phyloP scores from a whole-genome alignment of 345 rosid species.

The Acer saccharum region DNA sequence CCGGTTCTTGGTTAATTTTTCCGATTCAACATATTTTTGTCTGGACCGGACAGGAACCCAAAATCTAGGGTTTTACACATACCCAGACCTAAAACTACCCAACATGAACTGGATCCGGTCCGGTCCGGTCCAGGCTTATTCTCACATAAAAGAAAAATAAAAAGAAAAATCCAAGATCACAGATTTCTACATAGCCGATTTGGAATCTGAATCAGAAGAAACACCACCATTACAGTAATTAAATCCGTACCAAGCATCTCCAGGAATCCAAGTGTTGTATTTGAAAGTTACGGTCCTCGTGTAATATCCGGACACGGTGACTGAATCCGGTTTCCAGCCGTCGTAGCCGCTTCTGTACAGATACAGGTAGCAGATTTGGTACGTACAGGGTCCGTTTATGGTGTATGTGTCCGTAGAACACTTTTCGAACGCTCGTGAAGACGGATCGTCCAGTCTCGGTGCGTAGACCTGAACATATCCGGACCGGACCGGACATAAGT shows the following conservation, averaged over 20 bases:
- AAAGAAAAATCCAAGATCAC: not conserved
- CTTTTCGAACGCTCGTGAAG: conserved; percentile 52
- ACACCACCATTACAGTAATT: conserved; percentile 35
- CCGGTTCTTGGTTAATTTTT: not conserved
- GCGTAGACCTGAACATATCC: conserved; percentile 55
- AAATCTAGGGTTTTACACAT: not conserved
- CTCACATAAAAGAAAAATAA: no score
- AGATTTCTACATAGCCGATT: not conserved
- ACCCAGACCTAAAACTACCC: not conserved
- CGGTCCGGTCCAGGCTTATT: not conserved
- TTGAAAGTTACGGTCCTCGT: conserved; percentile 46
- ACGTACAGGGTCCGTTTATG: conserved; percentile 61
- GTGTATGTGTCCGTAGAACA: conserved; percentile 70
- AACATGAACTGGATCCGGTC: not conserved
- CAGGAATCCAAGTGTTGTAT: conserved; percentile 48
- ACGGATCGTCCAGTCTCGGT: conserved; percentile 58
- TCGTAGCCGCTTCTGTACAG: conserved; percentile 55
- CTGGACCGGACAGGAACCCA: not conserved
- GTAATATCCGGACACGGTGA: conserved; percentile 47
- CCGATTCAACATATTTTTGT: not conserved
- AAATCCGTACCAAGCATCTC: conserved; percentile 64
- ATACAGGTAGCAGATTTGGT: conserved; percentile 60
- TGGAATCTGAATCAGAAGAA: not conserved
- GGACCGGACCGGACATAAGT: not conserved
- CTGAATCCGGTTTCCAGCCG: conserved; percentile 71